Conservation (phyloP, 2,329 filamentous ascomycete genomes). For the Kalaharituber pfeilii region DNA sequence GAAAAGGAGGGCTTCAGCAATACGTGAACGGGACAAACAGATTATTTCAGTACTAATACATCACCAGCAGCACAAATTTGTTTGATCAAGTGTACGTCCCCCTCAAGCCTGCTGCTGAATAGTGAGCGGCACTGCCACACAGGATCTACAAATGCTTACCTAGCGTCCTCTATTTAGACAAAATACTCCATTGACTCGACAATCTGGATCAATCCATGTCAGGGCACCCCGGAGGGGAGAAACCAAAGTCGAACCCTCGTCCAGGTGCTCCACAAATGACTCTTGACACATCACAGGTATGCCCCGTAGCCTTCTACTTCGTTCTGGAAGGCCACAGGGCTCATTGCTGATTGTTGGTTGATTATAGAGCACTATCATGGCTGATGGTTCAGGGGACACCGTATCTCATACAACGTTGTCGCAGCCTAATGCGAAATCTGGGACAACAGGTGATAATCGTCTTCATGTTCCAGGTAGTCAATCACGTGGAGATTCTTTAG, state of each 20-base stretch:
- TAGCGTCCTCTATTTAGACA: no score
- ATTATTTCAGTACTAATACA: no score
- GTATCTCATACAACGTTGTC: background rate
- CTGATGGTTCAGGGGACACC: background rate
- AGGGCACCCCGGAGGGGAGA: background rate
- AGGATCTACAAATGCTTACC: no score
- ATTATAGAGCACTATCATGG: background rate
- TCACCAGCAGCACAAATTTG: no score
- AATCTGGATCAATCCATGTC: no score
- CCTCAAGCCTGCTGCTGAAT: no score
- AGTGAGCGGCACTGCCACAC: no score
- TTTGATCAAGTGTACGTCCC: no score
- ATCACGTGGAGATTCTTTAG: background rate
- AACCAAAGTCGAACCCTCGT: background rate
- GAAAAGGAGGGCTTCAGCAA: no score
- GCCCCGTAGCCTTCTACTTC: background rate
- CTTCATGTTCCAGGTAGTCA: slow-evolving; percentile 1
- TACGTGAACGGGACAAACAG: no score
- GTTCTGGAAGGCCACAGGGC: no score
- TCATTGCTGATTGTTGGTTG: background rate
- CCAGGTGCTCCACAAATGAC: background rate
- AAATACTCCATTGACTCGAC: no score
- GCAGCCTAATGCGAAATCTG: background rate
- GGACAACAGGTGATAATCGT: background rate
- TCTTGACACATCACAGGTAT: background rate